Evolutionary conservation across 2,329 filamentous ascomycete genomes (phyloP).

Genomic region (Colletotrichum salicis): DNA sequence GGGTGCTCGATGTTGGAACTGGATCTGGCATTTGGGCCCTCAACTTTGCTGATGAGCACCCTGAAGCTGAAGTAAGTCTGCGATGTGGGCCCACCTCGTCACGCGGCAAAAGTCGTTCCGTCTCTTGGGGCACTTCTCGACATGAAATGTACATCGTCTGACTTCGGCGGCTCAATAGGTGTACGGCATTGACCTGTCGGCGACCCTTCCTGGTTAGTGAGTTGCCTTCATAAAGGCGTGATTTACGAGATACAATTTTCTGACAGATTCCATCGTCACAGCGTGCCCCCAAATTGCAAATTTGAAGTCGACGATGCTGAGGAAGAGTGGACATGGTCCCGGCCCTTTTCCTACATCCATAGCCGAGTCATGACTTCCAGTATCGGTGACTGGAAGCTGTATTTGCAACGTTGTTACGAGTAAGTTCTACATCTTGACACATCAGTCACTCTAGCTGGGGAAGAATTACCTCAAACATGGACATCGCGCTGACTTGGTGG

Average conservation of each 20-base stretch:
- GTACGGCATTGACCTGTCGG: conserved; percentile 41
- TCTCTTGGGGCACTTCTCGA: too few relatives aligned
- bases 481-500: background rate
- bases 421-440: conserved; percentile 42
- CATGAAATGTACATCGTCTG: too few relatives aligned
- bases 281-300: conserved; percentile 54
- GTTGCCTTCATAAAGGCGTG: background rate
- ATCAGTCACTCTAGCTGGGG: conserved; percentile 1
- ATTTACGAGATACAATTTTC: conserved; percentile 49
- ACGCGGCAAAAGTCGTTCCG: too few relatives aligned
- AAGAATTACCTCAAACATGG: background rate
- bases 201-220: background rate
- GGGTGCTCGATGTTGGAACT: conserved; percentile 41
- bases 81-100: background rate
- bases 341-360: conserved; percentile 43
- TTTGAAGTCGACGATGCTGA: conserved; percentile 57
- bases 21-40: conserved; percentile 45
- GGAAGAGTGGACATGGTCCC: conserved; percentile 49
- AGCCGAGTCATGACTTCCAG: conserved; percentile 35
- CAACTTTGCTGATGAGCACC: conserved; percentile 51
- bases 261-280: conserved; percentile 6
- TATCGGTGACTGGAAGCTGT: background rate
- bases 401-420: background rate
- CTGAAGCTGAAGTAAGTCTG: conserved; percentile 40
- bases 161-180: conserved; percentile 8